phyloP scores from a whole-genome alignment of 257 asterid genomes.

The Sherardia arvensis region DNA sequence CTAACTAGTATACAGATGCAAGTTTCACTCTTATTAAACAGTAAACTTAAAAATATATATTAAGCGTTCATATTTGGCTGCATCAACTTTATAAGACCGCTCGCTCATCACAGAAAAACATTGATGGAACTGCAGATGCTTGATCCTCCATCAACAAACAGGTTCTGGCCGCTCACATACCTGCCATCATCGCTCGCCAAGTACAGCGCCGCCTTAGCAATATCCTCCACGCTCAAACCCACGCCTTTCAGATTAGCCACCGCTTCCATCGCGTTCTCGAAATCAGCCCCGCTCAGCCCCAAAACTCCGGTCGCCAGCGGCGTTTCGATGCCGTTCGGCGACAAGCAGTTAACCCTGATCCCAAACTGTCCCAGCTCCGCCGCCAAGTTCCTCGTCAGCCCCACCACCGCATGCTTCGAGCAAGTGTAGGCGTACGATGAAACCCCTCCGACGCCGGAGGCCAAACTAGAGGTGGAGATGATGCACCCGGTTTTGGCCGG shows the following conservation, averaged over 20 bases:
- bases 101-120: background rate
- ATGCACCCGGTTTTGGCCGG: slow-evolving; percentile 37
- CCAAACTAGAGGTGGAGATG: slow-evolving; percentile 35
- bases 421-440: slow-evolving; percentile 35
- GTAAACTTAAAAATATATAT: too few relatives aligned
- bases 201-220: slow-evolving; percentile 47
- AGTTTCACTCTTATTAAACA: too few relatives aligned
- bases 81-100: too few relatives aligned
- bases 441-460: slow-evolving; percentile 25
- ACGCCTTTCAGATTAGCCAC: slow-evolving; percentile 30
- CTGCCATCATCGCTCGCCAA: slow-evolving; percentile 44
- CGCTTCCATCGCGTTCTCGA: slow-evolving; percentile 14
- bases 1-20: too few relatives aligned
- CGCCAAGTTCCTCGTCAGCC: slow-evolving; percentile 40
- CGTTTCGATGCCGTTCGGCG: slow-evolving; percentile 36
- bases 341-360: slow-evolving; percentile 42
- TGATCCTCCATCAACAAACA: slow-evolving; percentile 49
- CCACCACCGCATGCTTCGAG: slow-evolving; percentile 52
- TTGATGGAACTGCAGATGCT: slow-evolving; percentile 17
- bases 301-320: slow-evolving; percentile 16
- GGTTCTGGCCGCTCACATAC: slow-evolving; percentile 51
- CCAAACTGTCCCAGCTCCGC: slow-evolving; percentile 44
- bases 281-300: slow-evolving; percentile 23
- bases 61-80: too few relatives aligned
- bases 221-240: slow-evolving; percentile 24